phyloP scores from a whole-genome alignment of 2,329 filamentous ascomycete species.

The Grosmannia huntii region DNA sequence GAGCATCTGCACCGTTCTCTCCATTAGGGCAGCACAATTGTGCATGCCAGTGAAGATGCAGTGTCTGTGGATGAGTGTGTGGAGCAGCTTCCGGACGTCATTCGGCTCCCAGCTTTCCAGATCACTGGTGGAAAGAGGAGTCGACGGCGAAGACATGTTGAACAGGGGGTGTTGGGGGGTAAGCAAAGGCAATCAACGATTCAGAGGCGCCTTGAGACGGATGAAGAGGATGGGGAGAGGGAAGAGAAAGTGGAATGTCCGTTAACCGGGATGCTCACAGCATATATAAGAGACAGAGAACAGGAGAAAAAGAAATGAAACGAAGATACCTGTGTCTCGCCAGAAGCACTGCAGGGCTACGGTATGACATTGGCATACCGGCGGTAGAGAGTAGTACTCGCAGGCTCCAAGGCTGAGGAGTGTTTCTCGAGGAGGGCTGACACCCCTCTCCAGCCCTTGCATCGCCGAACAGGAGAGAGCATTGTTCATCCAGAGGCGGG shows the following conservation, averaged over 20 bases:
- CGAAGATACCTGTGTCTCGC: not conserved
- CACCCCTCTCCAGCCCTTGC: not conserved
- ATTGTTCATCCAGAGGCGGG: no score
- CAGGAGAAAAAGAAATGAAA: not conserved
- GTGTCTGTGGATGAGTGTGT: not conserved
- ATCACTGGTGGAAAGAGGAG: not conserved
- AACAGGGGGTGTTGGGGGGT: not conserved
- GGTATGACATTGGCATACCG: not conserved
- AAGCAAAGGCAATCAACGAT: not conserved
- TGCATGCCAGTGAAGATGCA: not conserved
- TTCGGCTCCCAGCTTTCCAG: not conserved
- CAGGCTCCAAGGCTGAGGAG: not conserved
- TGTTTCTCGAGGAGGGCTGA: not conserved
- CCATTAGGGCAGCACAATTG: not conserved
- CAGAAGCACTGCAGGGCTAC: not conserved
- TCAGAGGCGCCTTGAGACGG: no score
- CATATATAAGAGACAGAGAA: not conserved
- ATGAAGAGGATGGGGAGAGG: not conserved
- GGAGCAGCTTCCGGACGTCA: not conserved
- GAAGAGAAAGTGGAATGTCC: not conserved
- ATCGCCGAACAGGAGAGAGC: not conserved
- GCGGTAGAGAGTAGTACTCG: not conserved
- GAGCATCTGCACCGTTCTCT: not conserved
- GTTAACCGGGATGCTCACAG: not conserved
- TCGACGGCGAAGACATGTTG: not conserved